A percentile compares a stretch with the other conserved stretches of the same genome.
Evolutionary conservation across 2,329 filamentous ascomycete genomes (phyloP).

Genomic region (Rachicladosporium sp.): DNA sequence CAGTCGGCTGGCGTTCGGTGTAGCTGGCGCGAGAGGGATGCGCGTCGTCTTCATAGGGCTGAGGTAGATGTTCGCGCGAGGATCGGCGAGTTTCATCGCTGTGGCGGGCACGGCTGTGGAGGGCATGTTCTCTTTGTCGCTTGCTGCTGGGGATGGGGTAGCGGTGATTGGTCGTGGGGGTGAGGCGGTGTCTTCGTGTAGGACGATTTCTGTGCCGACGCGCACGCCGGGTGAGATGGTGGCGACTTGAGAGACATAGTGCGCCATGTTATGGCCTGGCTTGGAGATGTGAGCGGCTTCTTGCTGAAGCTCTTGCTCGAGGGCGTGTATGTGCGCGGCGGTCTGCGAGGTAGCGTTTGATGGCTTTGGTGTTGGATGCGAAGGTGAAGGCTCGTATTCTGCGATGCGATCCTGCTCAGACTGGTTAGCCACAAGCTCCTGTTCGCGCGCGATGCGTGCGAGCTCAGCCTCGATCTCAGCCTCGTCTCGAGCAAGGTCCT

Average conservation of each 20-base stretch:
- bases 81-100: slow-evolving; percentile 19
- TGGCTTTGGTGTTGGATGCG: slow-evolving; percentile 14
- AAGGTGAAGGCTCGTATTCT: slow-evolving; percentile 26
- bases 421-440: slow-evolving; percentile 10
- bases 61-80: slow-evolving; percentile 8
- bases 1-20: slow-evolving; percentile 19
- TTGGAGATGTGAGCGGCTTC: slow-evolving; percentile 6
- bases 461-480: slow-evolving; percentile 22
- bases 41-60: slow-evolving; percentile 24
- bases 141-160: slow-evolving; percentile 16
- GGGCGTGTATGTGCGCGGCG: slow-evolving; percentile 9
- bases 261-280: slow-evolving; percentile 4
- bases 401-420: slow-evolving; percentile 19
- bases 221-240: not conserved
- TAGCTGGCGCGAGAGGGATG: slow-evolving; percentile 31
- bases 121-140: slow-evolving; percentile 28
- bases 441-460: slow-evolving; percentile 18
- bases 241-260: slow-evolving; percentile 7
- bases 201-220: not conserved
- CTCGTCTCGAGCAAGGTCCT: slow-evolving; percentile 16
- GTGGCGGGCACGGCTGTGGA: slow-evolving; percentile 21
- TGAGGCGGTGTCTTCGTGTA: slow-evolving; percentile 4
- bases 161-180: slow-evolving; percentile 1
- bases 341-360: not conserved
- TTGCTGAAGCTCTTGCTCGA: slow-evolving; percentile 11